Evolutionary conservation across 331 rosid genomes (phyloP).

Genomic region (Malus hybrid): DNA sequence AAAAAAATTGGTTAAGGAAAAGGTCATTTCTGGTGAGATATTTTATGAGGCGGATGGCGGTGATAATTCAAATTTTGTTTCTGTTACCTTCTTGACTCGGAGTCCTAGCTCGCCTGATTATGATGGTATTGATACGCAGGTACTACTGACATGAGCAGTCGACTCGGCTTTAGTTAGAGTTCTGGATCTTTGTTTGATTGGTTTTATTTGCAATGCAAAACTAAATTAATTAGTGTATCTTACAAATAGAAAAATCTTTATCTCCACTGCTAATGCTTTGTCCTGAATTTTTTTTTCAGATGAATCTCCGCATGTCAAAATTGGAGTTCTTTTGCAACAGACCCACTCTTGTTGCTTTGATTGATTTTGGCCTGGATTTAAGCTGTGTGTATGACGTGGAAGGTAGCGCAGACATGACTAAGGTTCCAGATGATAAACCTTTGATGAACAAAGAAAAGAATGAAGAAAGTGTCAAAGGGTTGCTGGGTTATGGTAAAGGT

Average conservation of each 20-base stretch:
- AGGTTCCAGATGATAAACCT: conserved; percentile 36
- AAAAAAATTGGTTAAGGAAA: conserved; percentile 44
- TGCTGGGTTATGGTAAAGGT: conserved; percentile 84
- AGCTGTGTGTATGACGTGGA: conserved; percentile 36
- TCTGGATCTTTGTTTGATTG: conserved; percentile 5
- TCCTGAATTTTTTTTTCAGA: conserved; percentile 39
- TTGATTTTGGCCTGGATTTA: conserved; percentile 78
- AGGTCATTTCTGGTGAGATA: conserved; percentile 43
- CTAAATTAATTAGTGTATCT: not conserved
- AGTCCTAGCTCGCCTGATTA: conserved; percentile 72
- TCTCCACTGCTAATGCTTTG: conserved; percentile 12
- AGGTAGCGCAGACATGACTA: conserved; percentile 21
- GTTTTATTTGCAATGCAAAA: conserved; percentile 1
- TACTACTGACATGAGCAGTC: conserved; percentile 20
- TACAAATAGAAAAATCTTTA: not conserved
- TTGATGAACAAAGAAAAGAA: conserved; percentile 46
- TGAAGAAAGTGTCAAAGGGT: conserved; percentile 71
- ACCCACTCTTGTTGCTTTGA: conserved; percentile 91
- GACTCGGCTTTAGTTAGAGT: not conserved
- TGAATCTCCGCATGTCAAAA: conserved; percentile 90
- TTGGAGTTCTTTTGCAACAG: conserved; percentile 94
- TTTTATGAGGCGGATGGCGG: conserved; percentile 74
- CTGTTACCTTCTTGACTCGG: conserved; percentile 63
- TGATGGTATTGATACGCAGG: conserved; percentile 92
- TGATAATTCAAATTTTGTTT: conserved; percentile 65